Evolutionary conservation across 495 filamentous ascomycete species (phyloP), one percentile per base, ranked within the genome.

Genomic region (Podospora tetraspora): DNA sequence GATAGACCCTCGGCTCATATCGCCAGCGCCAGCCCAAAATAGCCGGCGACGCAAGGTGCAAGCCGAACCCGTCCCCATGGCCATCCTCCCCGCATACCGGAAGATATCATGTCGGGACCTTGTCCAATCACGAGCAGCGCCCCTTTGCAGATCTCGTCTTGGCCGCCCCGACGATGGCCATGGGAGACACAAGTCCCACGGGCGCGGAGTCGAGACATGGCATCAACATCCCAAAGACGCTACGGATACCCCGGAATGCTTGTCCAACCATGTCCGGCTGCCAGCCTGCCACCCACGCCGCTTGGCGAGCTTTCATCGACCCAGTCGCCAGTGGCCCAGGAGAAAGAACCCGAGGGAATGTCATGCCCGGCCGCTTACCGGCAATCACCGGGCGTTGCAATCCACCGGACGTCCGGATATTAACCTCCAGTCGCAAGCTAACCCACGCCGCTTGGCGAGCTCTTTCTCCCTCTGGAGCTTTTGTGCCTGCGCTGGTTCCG

Each of bases 391-490:
- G 43, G 43, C 43, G 43, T 52, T 52, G 43, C 43, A 52, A 6
- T 52, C 43, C 43, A 62, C 61, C 61, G 61, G 61, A 62, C 61
- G 61, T 62, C 61, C 61, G 61, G n/a, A 62, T 62, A 62, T 62
- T 62, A 62, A 62, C 29, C 61, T 27, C 27, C 3, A 27, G 27
- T 27, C 27, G 27, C 27, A 27, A 27, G 27, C 27, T 27, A 32
- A 32, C 27, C 16, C 32, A n/a, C 32, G 29, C 9, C 37, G 61
- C 27, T 62, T 32, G 61, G 29, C 27, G 61, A 9, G 29, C 6
- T 23, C 21, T 61, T 12, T 25, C 34, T 24, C 43, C 19, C 43
- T 52, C 43, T 52, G 19, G n/a, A 52, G 1, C 43, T 52, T 19
- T 1, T n/a, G 16, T 2, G 43, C 43, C 7, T 52, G 6, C 13